Evolutionary conservation across 805 yeast species (phyloP), one percentile per base, ranked within the genome.

Genomic region (Candida caryicola): DNA sequence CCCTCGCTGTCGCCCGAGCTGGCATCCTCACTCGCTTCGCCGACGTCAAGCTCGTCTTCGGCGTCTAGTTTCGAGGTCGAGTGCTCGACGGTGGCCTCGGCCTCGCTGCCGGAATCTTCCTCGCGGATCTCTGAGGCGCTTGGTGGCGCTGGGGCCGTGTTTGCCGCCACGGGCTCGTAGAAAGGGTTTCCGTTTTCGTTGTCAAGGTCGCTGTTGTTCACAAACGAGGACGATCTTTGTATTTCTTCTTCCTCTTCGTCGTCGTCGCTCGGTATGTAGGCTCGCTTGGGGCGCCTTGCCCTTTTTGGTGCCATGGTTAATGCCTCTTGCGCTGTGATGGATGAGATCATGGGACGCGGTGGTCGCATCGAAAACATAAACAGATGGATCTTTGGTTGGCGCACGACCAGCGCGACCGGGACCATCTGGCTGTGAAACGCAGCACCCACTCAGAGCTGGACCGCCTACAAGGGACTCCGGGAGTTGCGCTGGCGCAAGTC

Each of bases 151-250:
- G n/a, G n/a, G n/a, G n/a, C n/a, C n/a, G n/a, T n/a, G 10, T 21
- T 21, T 21, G 25, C 10, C 10, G 25, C 25, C 25, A 21, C 25
- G 10, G 25, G 10, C 25, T 21, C 25, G 9, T 7, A 21, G 10
- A 21, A 21, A 7, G 25, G 25, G 25, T 21, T 21, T 21, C 10
- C 10, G 10, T 21, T 10, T 7, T 21, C 25, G 25, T 7, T 21
- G 27, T 30, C 14, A 23, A 25, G 59, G 37, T 69, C 74, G 42
- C 72, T 66, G 40, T 69, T 69, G 41, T 69, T 69, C 29, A 69
- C 52, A 38, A 69, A 69, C 1, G 70, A 56, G 5, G 38, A 45
- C 3, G 15, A 17, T 7, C 25, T 10, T 7, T 10, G 7, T 7
- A 7, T 7, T 12, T 48, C 52, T 4, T 49, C 59, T 9, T 56